Evolutionary conservation across 1,139 yeast species (phyloP).

Genomic region (Pneumocystis canis): DNA sequence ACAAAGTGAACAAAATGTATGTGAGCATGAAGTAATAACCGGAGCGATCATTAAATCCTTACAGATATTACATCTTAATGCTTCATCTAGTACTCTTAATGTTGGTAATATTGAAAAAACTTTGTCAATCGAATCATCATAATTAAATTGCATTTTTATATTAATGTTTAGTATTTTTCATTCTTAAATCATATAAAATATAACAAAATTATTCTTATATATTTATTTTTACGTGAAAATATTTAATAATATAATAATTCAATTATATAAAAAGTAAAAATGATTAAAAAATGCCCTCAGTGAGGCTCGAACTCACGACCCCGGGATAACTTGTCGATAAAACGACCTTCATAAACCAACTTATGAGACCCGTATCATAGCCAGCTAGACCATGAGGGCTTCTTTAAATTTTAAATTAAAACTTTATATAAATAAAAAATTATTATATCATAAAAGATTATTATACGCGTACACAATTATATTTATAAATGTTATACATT

Average conservation of each 20-base stretch:
- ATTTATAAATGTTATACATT: too few relatives aligned
- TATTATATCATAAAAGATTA: too few relatives aligned
- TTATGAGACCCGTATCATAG: constrained; percentile 11
- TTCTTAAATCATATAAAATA: too few relatives aligned
- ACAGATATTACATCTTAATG: constrained; percentile 79
- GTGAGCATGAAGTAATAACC: constrained; percentile 72
- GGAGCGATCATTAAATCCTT: constrained; percentile 75
- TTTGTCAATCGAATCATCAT: constrained; percentile 67
- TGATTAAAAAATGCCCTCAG: constrained; percentile 7
- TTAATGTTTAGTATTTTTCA: too few relatives aligned
- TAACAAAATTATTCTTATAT: too few relatives aligned
- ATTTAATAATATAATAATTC: background rate
- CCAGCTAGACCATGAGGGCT: constrained; percentile 11
- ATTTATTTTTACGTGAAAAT: constrained; percentile 1
- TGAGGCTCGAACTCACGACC: constrained; percentile 12
- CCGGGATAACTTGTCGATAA: constrained; percentile 4
- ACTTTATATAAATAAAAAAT: too few relatives aligned
- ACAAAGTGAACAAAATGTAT: constrained; percentile 82
- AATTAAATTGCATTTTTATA: constrained; percentile 15
- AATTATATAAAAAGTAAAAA: too few relatives aligned
- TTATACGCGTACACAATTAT: too few relatives aligned
- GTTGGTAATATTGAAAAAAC: constrained; percentile 37
- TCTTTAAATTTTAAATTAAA: too few relatives aligned
- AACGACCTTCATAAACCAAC: background rate
- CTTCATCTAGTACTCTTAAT: constrained; percentile 48